Conservation (phyloP, 441 rosid genomes). For the Pelargonium australe region DNA sequence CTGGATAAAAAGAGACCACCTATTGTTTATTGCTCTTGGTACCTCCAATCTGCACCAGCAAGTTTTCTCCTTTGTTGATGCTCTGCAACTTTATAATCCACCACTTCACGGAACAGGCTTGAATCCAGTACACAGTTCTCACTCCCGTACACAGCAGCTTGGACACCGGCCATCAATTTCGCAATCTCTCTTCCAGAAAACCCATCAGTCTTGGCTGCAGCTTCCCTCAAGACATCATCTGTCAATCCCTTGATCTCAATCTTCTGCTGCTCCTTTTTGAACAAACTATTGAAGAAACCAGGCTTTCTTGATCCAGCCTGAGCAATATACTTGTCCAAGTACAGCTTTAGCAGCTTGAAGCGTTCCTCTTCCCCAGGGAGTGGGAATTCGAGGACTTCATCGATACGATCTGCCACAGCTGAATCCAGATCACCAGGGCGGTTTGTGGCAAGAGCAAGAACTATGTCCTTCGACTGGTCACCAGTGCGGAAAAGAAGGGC, state of each 20-base stretch:
- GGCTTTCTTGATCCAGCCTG: conserved; percentile 62
- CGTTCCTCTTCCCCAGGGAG: conserved; percentile 81
- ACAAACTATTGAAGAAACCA: conserved; percentile 48
- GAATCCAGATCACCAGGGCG: conserved; percentile 94
- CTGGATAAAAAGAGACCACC: neutral
- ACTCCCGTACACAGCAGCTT: conserved; percentile 84
- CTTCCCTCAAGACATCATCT: conserved; percentile 67
- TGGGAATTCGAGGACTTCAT: conserved; percentile 81
- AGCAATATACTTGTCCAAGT: conserved; percentile 76
- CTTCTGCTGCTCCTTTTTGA: conserved; percentile 55
- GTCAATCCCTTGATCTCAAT: conserved; percentile 68
- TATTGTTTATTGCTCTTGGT: neutral
- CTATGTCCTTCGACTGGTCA: conserved; percentile 89
- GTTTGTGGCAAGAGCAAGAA: conserved; percentile 88
- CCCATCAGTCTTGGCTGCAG: conserved; percentile 68
- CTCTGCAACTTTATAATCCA: conserved; percentile 81
- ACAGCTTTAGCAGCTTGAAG: conserved; percentile 71
- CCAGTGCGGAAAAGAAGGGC: conserved; percentile 94
- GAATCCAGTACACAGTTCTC: conserved; percentile 65
- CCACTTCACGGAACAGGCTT: conserved; percentile 65
- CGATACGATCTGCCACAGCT: conserved; percentile 84
- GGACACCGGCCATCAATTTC: conserved; percentile 80
- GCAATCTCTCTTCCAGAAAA: conserved; percentile 84
- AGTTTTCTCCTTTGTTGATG: conserved; percentile 70
- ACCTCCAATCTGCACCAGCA: conserved; percentile 28